These are phyloP conservation scores for Saccharomyces paradoxus DNA, from an alignment of 805 yeast genomes.

Conservation along the genomic window DNA sequence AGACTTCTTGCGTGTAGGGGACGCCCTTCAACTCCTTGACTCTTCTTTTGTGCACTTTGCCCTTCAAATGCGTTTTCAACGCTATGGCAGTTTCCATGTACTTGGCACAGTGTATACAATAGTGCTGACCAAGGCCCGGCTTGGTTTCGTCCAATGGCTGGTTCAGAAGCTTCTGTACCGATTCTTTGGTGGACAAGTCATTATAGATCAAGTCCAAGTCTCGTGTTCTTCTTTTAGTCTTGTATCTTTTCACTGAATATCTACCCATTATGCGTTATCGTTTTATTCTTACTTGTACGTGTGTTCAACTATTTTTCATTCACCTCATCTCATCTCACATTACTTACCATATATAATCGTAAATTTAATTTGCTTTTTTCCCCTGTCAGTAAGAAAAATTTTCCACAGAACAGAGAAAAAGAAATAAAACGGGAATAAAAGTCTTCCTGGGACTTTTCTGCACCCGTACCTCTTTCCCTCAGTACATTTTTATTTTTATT, in stretches of 20 bases:
- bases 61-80: constrained; percentile 59
- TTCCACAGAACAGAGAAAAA: background rate
- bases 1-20: constrained; percentile 82
- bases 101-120: constrained; percentile 89
- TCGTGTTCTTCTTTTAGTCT: constrained; percentile 79
- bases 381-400: background rate
- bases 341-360: background rate
- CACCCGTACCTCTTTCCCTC: constrained; percentile 2
- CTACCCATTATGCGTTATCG: constrained; percentile 55
- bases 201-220: constrained; percentile 76
- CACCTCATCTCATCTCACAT: background rate
- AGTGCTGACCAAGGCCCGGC: constrained; percentile 92
- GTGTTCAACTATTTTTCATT: background rate
- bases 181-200: constrained; percentile 59
- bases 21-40: constrained; percentile 64
- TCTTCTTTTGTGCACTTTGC: constrained; percentile 81
- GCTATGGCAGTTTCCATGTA: constrained; percentile 76
- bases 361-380: background rate
- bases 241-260: constrained; percentile 76
- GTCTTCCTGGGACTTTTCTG: background rate
- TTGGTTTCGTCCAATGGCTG: constrained; percentile 84
- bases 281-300: background rate
- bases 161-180: constrained; percentile 58
- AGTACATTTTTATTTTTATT: background rate
- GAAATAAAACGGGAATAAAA: background rate